These are phyloP conservation scores for Symbiodinium pilosum DNA, from an alignment of 73 alveolate genomes.

Conservation along the genomic window DNA sequence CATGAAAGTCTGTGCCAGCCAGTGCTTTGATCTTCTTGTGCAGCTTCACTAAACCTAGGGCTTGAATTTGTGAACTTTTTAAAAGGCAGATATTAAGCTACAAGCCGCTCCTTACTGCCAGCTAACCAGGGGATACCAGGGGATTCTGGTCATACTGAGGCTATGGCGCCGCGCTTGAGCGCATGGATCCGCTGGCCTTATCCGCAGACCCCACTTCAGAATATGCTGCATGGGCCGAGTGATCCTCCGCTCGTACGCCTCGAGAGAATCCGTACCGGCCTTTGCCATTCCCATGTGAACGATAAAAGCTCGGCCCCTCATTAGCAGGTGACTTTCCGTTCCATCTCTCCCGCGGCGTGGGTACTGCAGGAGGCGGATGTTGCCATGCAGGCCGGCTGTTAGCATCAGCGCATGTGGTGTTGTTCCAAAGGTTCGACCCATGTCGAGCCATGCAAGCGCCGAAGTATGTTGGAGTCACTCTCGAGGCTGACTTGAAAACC, in stretches of 20 bases:
- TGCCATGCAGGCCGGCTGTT: slow-evolving; percentile 34
- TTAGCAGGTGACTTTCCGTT: neutral
- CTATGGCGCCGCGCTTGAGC: neutral
- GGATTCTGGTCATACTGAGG: no score
- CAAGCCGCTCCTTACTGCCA: no score
- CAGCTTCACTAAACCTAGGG: neutral
- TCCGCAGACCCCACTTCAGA: neutral
- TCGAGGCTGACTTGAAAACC: slow-evolving; percentile 25
- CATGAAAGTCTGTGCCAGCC: neutral
- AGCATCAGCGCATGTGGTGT: neutral
- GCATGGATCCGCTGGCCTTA: neutral
- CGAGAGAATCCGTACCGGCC: slow-evolving; percentile 29
- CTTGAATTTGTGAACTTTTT: no score
- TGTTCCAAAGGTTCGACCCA: neutral
- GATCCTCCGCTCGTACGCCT: slow-evolving; percentile 6
- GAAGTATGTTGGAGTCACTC: neutral
- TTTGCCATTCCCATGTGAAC: slow-evolving; percentile 18
- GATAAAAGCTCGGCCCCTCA: slow-evolving; percentile 26
- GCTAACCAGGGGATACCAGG: no score
- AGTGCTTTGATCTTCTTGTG: neutral
- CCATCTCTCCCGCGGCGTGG: slow-evolving; percentile 7
- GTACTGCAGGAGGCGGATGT: slow-evolving; percentile 7
- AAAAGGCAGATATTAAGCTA: no score
- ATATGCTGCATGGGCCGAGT: neutral
- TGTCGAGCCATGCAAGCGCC: neutral